phyloP scores from a whole-genome alignment of 805 yeast genomes.

The Candida broadrunensis region DNA sequence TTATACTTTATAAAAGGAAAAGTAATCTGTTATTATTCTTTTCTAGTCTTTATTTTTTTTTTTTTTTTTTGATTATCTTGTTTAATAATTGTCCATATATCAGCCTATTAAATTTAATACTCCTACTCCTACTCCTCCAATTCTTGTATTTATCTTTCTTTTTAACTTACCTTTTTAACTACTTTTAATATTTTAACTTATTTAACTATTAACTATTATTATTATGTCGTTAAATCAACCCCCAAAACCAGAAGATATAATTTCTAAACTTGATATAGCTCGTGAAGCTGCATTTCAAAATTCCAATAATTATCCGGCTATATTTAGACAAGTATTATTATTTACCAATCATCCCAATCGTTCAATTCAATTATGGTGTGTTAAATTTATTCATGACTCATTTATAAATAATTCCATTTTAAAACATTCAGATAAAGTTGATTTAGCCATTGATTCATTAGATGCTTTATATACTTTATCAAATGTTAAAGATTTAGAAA shows the following conservation, averaged over 20 bases:
- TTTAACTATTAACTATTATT: too few relatives aligned
- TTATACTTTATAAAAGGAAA: too few relatives aligned
- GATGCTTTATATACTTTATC: slow-evolving; percentile 27
- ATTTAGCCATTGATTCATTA: slow-evolving; percentile 39
- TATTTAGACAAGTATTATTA: slow-evolving; percentile 41
- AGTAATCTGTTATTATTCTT: too few relatives aligned
- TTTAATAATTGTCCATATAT: too few relatives aligned
- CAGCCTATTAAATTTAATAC: too few relatives aligned
- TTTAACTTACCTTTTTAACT: too few relatives aligned
- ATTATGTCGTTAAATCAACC: too few relatives aligned
- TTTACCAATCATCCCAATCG: slow-evolving; percentile 32
- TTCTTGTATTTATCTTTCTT: too few relatives aligned
- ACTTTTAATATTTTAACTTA: too few relatives aligned
- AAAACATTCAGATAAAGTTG: slow-evolving; percentile 26
- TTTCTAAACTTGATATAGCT: slow-evolving; percentile 37
- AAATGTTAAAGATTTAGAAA: slow-evolving; percentile 24
- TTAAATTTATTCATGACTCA: slow-evolving; percentile 35
- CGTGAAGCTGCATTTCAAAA: slow-evolving; percentile 29
- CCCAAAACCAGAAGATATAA: slow-evolving; percentile 18
- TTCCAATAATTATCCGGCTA: slow-evolving; percentile 35
- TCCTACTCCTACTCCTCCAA: too few relatives aligned
- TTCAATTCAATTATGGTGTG: slow-evolving; percentile 39
- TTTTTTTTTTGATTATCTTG: too few relatives aligned
- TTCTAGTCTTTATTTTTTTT: too few relatives aligned
- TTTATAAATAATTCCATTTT: slow-evolving; percentile 27